Evolutionary conservation across 2,329 filamentous ascomycete genomes (phyloP).

Genomic region (Aspergillus niger): DNA sequence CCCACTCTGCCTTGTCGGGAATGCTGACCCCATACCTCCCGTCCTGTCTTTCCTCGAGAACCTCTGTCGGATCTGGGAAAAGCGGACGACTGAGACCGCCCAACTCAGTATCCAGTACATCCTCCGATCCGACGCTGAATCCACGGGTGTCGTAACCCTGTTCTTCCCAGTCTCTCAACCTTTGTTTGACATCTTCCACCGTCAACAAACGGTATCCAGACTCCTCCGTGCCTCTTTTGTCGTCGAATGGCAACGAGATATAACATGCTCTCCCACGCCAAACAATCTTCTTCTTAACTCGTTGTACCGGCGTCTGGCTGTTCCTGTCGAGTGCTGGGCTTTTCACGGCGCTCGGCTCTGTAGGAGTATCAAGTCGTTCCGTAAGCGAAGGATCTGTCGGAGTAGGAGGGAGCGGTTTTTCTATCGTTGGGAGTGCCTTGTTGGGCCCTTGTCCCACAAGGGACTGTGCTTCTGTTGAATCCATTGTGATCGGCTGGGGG

Average conservation of each 20-base stretch:
- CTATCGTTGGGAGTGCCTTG: conserved; percentile 30
- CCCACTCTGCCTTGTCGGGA: conserved; percentile 61
- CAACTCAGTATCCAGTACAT: conserved; percentile 29
- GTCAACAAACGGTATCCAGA: conserved; percentile 41
- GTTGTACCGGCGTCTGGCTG: conserved; percentile 32
- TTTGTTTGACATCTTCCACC: conserved; percentile 40
- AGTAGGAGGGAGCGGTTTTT: conserved; percentile 47
- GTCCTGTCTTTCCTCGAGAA: conserved; percentile 36
- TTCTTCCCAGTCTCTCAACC: conserved; percentile 44
- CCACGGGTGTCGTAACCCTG: conserved; percentile 48
- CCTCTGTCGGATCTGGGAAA: conserved; percentile 46
- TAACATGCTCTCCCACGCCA: conserved; percentile 77
- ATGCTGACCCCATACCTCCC: conserved; percentile 42
- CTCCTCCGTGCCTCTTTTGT: conserved; percentile 60
- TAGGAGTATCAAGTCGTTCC: conserved; percentile 14
- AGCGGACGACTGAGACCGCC: conserved; percentile 47
- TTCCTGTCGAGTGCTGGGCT: conserved; percentile 20
- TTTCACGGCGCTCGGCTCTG: conserved; percentile 16
- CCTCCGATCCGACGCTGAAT: conserved; percentile 39
- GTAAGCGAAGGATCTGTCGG: conserved; percentile 18
- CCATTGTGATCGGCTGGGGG: conserved; percentile 36
- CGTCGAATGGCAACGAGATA: conserved; percentile 68
- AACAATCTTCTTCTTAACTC: conserved; percentile 68
- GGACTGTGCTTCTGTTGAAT: conserved; percentile 28
- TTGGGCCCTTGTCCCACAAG: conserved; percentile 21